Evolutionary conservation across 495 filamentous ascomycete species (phyloP), one percentile per base, ranked within the genome.

Genomic region (Daldinia caldariorum): DNA sequence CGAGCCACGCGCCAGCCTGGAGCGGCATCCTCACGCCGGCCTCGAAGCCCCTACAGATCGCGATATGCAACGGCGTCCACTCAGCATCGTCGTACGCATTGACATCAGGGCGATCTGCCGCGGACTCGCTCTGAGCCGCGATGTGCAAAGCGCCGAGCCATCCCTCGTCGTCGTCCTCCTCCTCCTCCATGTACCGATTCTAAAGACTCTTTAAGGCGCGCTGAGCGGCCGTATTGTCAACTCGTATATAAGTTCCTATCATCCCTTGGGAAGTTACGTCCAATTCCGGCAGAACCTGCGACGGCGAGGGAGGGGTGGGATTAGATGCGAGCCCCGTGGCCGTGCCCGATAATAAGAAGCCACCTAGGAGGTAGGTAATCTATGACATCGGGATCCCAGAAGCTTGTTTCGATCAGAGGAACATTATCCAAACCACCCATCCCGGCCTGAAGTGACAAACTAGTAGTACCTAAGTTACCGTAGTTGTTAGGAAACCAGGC

Each of bases 141-240:
- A 76, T 69, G 58, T 78, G 74, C 1, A 78, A 61, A n/a, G 67
- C 26, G 8, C 71, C 50, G 6, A 63, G 61, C 74, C 74, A 76
- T 18, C 67, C 66, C 5, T 47, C 64, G n/a, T 58, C 63, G 26
- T 41, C 60, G 12, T 16, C n/a, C n/a, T 26, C 26, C 1, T 26
- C 26, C 1, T 26, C 26, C 26, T n/a, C 26, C 29, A 6, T 32
- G 59, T n/a, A 41, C 55, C 6, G 38, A 32, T 10, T 55, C 54
- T 26, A 39, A 8, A n/a, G 6, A 13, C 20, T 61, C 56, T 50
- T 61, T 56, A 18, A 60, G 56, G 13, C 47, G 53, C 16, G 61
- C 61, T 16, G 50, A 56, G 61, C 51, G 61, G 10, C 61, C 14
- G 57, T 38, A 37, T 20, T 13, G 13, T 26, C 12, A 12, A 26